A percentile compares a stretch with the other conserved stretches of the same genome.
These are phyloP conservation scores for Dactylorhiza incarnata DNA, from an alignment of 106 monocot genomes.

Conservation along the genomic window DNA sequence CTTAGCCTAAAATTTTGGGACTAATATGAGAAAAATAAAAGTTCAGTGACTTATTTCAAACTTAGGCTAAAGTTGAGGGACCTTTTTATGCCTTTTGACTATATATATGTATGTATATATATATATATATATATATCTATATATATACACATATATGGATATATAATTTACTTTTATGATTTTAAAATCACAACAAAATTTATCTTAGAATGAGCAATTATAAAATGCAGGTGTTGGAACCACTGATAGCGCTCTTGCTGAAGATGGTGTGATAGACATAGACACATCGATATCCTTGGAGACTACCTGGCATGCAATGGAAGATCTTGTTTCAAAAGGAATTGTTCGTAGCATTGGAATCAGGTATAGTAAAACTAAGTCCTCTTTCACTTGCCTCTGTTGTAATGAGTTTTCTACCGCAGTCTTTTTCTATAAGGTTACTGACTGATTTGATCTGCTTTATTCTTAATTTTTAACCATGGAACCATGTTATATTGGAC, in stretches of 20 bases:
- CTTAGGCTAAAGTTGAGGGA: no score
- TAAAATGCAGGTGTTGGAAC: conserved; percentile 63
- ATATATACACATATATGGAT: no score
- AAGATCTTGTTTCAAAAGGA: conserved; percentile 73
- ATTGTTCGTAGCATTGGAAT: conserved; percentile 89
- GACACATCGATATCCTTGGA: conserved; percentile 89
- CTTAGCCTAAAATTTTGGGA: no score
- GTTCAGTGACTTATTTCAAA: no score
- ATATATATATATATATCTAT: no score
- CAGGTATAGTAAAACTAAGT: conserved; percentile 35
- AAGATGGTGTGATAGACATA: conserved; percentile 84
- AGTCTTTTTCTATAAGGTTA: background rate
- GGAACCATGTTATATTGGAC: no score
- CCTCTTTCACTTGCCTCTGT: background rate
- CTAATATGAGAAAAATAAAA: no score
- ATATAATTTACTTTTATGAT: background rate
- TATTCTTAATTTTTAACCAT: background rate
- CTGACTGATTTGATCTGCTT: background rate
- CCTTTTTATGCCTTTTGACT: no score
- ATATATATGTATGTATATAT: no score
- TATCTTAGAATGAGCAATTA: background rate
- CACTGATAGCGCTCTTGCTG: conserved; percentile 74
- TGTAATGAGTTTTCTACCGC: background rate
- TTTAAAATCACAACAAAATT: background rate
- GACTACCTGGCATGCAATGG: conserved; percentile 99